These are phyloP conservation scores for Alternaria triticina DNA, from an alignment of 2,329 filamentous ascomycete species.

Conservation along the genomic window DNA sequence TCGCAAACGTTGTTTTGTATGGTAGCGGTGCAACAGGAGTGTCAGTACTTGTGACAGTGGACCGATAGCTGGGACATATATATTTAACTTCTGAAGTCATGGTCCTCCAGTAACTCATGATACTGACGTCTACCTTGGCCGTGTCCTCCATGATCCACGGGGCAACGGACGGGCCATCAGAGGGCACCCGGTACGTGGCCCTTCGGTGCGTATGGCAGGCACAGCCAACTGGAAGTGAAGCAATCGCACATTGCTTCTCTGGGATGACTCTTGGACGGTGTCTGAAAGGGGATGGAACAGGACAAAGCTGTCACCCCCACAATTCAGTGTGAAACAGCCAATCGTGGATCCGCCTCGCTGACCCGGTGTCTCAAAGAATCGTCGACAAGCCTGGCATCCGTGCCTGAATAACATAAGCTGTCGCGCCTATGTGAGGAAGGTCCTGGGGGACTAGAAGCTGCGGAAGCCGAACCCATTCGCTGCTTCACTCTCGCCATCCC, in stretches of 20 bases:
- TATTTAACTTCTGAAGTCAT: conserved; percentile 18
- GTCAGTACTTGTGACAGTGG: conserved; percentile 28
- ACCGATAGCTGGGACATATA: conserved; percentile 29
- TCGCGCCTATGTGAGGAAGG: conserved; percentile 21
- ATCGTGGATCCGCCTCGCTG: conserved; percentile 38
- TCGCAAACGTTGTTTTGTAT: conserved; percentile 15
- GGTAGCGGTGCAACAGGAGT: conserved; percentile 25
- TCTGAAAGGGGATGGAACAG: conserved; percentile 37
- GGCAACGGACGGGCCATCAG: conserved; percentile 35
- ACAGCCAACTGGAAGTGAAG: conserved; percentile 43
- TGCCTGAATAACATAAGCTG: conserved; percentile 32
- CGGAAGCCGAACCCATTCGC: conserved; percentile 19
- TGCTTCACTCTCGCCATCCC: conserved; percentile 34
- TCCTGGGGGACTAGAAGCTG: conserved; percentile 17
- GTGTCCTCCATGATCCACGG: conserved; percentile 32
- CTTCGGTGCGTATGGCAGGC: conserved; percentile 33
- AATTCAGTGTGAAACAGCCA: conserved; percentile 30
- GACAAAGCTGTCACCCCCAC: conserved; percentile 28
- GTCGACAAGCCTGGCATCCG: conserved; percentile 25
- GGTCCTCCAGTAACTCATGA: conserved; percentile 17
- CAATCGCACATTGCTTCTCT: conserved; percentile 32
- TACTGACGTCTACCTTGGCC: conserved; percentile 18
- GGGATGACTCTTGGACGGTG: conserved; percentile 34
- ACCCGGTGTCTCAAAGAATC: conserved; percentile 39
- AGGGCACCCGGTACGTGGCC: conserved; percentile 45